These are phyloP conservation scores for Diaporthe vaccinii DNA, from an alignment of 2,329 filamentous ascomycete genomes.

Conservation along the genomic window DNA sequence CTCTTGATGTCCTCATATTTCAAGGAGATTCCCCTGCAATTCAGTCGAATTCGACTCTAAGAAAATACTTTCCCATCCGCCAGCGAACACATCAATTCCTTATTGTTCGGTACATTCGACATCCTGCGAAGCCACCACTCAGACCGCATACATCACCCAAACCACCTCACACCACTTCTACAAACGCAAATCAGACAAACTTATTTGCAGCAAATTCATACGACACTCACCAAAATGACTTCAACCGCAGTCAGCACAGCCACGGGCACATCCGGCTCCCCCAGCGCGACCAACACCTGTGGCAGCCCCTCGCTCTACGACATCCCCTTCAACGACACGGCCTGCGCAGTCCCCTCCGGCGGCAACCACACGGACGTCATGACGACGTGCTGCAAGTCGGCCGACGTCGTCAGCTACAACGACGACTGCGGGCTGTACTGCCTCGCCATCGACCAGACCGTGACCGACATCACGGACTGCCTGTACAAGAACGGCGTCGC, in stretches of 20 bases:
- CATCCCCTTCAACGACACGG: constrained; percentile 58
- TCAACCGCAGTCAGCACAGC: constrained; percentile 4
- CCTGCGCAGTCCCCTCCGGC: constrained; percentile 58
- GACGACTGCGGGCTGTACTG: constrained; percentile 57
- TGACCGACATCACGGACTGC: constrained; percentile 53
- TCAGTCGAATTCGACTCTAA: background rate
- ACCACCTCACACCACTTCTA: background rate
- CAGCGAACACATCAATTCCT: background rate
- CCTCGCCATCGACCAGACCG: constrained; percentile 55
- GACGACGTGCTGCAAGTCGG: constrained; percentile 45
- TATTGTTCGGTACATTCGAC: background rate
- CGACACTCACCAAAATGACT: constrained; percentile 18
- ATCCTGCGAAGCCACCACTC: background rate
- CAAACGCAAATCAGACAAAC: background rate
- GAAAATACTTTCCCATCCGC: background rate
- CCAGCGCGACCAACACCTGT: constrained; percentile 25
- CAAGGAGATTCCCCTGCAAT: background rate
- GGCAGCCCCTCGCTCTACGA: constrained; percentile 52
- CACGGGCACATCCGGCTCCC: background rate
- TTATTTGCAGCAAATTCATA: background rate
- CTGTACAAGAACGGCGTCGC: constrained; percentile 51
- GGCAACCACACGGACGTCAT: constrained; percentile 57
- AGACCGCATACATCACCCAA: background rate
- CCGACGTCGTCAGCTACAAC: constrained; percentile 54
- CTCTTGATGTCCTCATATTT: background rate